phyloP scores from a whole-genome alignment of 495 filamentous ascomycete genomes.

The Penicillium turbatum region DNA sequence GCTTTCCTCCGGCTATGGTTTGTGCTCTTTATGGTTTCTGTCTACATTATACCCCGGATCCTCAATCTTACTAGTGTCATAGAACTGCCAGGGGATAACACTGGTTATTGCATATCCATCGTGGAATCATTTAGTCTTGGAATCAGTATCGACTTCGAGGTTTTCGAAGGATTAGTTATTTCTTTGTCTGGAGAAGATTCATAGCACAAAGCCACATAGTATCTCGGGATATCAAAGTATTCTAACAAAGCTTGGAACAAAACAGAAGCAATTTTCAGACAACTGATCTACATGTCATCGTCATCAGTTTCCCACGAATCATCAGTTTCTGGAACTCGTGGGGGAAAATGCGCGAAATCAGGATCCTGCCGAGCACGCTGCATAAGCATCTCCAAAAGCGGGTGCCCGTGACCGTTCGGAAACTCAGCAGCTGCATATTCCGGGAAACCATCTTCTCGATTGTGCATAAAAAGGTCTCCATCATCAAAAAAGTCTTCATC shows the following conservation, averaged over 20 bases:
- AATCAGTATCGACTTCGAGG: background rate
- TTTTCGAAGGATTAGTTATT: background rate
- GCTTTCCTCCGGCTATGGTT: background rate
- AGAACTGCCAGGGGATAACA: constrained; percentile 10
- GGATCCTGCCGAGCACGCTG: constrained; percentile 6
- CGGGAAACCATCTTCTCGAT: background rate
- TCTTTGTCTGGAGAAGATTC: background rate
- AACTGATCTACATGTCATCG: background rate
- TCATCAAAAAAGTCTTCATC: constrained; percentile 6
- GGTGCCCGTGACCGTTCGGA: too few species aligned
- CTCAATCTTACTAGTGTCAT: constrained; percentile 4
- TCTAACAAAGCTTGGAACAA: too few species aligned
- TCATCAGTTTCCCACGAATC: background rate
- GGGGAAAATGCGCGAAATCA: constrained; percentile 9
- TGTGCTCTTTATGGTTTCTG: background rate
- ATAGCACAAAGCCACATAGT: too few species aligned
- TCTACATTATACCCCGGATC: constrained; percentile 13
- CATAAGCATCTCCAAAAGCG: constrained; percentile 10
- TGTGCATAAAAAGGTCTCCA: too few species aligned
- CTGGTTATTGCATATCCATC: constrained; percentile 10
- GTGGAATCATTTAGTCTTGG: constrained; percentile 5
- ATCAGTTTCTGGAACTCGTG: background rate
- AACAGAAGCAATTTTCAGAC: too few species aligned
- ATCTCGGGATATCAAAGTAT: background rate
- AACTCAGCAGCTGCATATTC: background rate